Evolutionary conservation across 805 yeast species (phyloP).

Genomic region (Gaillardinia entomophila): DNA sequence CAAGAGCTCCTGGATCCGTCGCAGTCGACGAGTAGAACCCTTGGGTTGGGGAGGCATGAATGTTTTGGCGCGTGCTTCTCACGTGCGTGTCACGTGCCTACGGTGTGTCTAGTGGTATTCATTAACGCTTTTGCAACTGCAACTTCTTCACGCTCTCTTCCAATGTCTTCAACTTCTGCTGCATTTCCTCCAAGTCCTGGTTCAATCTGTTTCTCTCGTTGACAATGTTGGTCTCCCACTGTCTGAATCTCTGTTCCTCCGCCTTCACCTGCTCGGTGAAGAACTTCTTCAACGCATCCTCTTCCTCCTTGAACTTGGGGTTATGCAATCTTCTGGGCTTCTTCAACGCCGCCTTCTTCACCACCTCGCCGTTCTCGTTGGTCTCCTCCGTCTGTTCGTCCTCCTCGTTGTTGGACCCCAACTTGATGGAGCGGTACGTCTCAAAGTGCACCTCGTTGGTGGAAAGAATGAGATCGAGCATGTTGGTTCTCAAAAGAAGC

Average conservation of each 20-base stretch:
- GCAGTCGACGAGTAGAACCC: not conserved
- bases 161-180: slow-evolving; percentile 62
- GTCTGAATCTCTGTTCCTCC: slow-evolving; percentile 95
- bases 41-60: not conserved
- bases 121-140: slow-evolving; percentile 30
- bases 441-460: slow-evolving; percentile 82
- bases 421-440: slow-evolving; percentile 66
- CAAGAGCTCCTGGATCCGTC: not conserved
- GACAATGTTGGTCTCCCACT: slow-evolving; percentile 96
- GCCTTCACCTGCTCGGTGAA: slow-evolving; percentile 94
- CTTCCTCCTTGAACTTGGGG: slow-evolving; percentile 95
- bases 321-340: slow-evolving; percentile 61
- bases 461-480: slow-evolving; percentile 74
- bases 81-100: not conserved
- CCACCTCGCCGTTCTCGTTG: slow-evolving; percentile 20
- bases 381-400: slow-evolving; percentile 24
- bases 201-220: slow-evolving; percentile 92
- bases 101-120: not conserved
- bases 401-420: slow-evolving; percentile 39
- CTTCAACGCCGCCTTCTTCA: slow-evolving; percentile 22
- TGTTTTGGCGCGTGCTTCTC: not conserved
- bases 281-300: slow-evolving; percentile 85
- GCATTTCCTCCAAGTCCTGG: slow-evolving; percentile 88
- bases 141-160: slow-evolving; percentile 71
- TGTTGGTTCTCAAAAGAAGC: slow-evolving; percentile 71